Base-by-base conservation (phyloP, 768 basidiomycete genomes). In the Heimioporus sp. region DNA sequence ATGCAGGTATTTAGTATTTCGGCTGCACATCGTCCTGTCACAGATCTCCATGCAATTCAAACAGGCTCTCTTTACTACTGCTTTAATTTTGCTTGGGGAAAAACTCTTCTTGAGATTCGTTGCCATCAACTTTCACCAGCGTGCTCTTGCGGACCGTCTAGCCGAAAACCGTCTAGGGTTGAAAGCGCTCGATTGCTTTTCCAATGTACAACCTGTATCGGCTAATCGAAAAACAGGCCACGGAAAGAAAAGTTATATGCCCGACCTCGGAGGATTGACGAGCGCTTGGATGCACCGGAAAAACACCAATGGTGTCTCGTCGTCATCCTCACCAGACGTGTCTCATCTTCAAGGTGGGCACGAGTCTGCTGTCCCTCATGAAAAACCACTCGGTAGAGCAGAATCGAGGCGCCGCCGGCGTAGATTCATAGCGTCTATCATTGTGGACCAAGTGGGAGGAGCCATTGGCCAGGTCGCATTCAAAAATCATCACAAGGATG, bases 71-170 rank as follows among this genome's bases (percentile, higher is more conserved):
- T 82, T 81, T 55, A 63, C 76, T 11, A 65, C 72, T 0, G 60
- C 66, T 0, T 48, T 79, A 31, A 69, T 81, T 42, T 61, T 82
- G 2, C 72, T 81, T 12, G 73, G 65, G 28, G 80, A 82, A 63
- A 82, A 81, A 64, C 65, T 87, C 35, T 82, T 86, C 65, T 66
- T 92, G 31, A 86, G 83, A 59, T 83, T 84, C 53, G 81, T 90
- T 41, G 88, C 90, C 28, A 90, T 90, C 70, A 87, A 82, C 57
- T 92, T 91, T 64, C 88, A 91, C 64, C 77, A 82, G 56, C 86
- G 80, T 49, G 87, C 88, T 2, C 78, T 90, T 19, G 82, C 86
- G 10, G 88, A 90, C 49, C 83, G 88, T 35, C 69, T 90, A 15
- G 72, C 74, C 9, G 87, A 88, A 66, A 91, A 90, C 58, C 77